Evolutionary conservation across 441 rosid species (phyloP), one percentile per base, ranked within the genome.

Genomic region (Bruguiera hainesii): DNA sequence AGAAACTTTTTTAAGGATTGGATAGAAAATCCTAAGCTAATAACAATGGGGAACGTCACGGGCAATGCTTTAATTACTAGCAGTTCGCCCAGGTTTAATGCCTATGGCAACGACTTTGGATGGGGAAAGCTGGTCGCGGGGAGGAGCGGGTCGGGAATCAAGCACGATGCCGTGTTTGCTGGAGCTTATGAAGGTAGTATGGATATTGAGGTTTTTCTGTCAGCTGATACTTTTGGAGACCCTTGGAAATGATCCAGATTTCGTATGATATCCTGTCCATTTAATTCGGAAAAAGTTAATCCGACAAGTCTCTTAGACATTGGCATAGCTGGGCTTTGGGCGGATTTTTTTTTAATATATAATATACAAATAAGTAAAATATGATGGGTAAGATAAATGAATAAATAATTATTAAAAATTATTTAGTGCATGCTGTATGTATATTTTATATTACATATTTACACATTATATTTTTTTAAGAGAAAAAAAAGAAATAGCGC

Each of bases 71-170:
- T 80, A 20, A 0, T 16, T 11, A 25, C 42, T 1, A 7, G 70
- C 28, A 73, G 84, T 63, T 84, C 85, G 0, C 85, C 84, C 0
- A 5, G 79, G 64, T 79, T 75, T 53, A 25, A 82, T 23, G 73
- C 77, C 21, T 84, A 77, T 31, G 72, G 77, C 0, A 78, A 74
- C 5, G 81, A 85, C 30, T 87, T 87, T 20, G 87, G 87, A 1
- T 81, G 81, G 87, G 86, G 84, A 6, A 83, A 55, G 33, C 86
- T 85, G 5, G 30, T 80, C 8, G 79, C 88, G 0, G 73, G 67
- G 15, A 56, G 76, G 20, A 29, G 78, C 4, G 80, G 80, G 15
- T 33, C 61, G 0, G 75, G 58, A 0, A 69, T 67, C 71, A 69
- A 49, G 51, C 5, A 19, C 0, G 61, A 60, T 16, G 80, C 61